A percentile compares a stretch with the other conserved stretches of the same genome.
Conservation (phyloP, 352 stramenopile genomes). For the Thraustochytrium striatum region DNA sequence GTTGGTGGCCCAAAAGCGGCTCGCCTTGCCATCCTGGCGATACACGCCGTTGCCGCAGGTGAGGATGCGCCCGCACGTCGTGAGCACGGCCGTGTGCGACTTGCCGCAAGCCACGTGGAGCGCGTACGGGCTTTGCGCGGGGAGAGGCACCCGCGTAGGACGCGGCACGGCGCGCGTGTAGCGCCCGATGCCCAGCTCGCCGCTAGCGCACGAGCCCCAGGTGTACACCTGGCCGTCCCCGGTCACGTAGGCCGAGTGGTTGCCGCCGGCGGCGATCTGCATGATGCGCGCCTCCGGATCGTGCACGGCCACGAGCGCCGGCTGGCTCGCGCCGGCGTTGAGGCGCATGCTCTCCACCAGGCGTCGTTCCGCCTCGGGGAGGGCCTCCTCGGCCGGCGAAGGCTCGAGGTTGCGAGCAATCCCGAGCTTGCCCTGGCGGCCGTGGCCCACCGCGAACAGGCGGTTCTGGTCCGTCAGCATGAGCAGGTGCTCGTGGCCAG, state of each 20-base stretch:
- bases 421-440: slow-evolving; percentile 33
- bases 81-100: slow-evolving; percentile 34
- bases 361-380: not conserved
- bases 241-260: slow-evolving; percentile 36
- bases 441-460: slow-evolving; percentile 27
- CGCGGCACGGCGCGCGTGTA: not conserved
- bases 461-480: slow-evolving; percentile 38
- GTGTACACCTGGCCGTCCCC: slow-evolving; percentile 21
- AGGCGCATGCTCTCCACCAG: not conserved
- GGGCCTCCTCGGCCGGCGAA: not conserved
- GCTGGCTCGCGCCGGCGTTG: not conserved
- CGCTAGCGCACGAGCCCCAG: slow-evolving; percentile 33
- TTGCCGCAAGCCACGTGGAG: slow-evolving; percentile 42
- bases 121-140: slow-evolving; percentile 10
- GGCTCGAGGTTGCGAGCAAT: slow-evolving; percentile 3
- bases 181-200: slow-evolving; percentile 38
- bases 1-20: slow-evolving; percentile 39
- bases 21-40: slow-evolving; percentile 33
- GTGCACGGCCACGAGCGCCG: slow-evolving; percentile 14
- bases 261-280: slow-evolving; percentile 43
- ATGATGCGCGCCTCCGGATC: slow-evolving; percentile 9
- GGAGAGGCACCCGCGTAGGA: slow-evolving; percentile 33
- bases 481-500: slow-evolving; percentile 27
- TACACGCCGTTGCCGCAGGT: slow-evolving; percentile 21
- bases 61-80: slow-evolving; percentile 15